Conservation (phyloP, 768 basidiomycete species). For the Cyclocybe cylindracea region DNA sequence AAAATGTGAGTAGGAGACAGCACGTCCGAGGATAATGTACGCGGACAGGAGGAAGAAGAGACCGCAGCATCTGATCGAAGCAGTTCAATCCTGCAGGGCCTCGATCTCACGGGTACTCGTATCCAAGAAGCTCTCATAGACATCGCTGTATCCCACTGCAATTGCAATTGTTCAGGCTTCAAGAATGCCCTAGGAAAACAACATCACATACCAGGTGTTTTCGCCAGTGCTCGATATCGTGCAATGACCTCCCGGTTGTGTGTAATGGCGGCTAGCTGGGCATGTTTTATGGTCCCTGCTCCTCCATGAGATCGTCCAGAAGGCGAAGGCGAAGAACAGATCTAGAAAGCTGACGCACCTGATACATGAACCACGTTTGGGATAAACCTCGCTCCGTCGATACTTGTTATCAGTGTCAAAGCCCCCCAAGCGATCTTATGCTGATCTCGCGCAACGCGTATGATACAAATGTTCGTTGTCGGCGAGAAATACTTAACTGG, state of each 20-base stretch:
- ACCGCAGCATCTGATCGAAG: no score
- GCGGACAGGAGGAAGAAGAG: no score
- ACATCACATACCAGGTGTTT: constrained; percentile 47
- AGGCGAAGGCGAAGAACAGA: neutral
- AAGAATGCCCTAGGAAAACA: neutral
- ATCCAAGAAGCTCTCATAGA: constrained; percentile 58
- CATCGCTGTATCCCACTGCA: constrained; percentile 59
- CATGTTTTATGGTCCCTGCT: constrained; percentile 85
- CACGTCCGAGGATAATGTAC: no score
- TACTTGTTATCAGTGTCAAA: constrained; percentile 63
- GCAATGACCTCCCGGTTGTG: constrained; percentile 76
- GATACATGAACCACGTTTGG: constrained; percentile 83
- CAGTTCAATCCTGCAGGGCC: constrained; percentile 58
- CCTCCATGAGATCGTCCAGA: neutral
- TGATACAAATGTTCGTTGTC: constrained; percentile 78
- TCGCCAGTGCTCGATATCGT: constrained; percentile 56
- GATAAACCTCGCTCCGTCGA: constrained; percentile 61
- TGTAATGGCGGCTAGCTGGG: constrained; percentile 73
- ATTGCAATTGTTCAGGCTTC: neutral
- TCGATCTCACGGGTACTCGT: constrained; percentile 64
- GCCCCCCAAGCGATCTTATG: constrained; percentile 81
- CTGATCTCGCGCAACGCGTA: constrained; percentile 83
- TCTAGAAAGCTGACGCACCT: constrained; percentile 45
- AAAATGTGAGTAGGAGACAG: no score
- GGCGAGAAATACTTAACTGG: constrained; percentile 90